Evolutionary conservation across 176 grass and related monocot genomes (phyloP), one percentile per base, ranked within the genome.

Genomic region (Musa schizocarpa): DNA sequence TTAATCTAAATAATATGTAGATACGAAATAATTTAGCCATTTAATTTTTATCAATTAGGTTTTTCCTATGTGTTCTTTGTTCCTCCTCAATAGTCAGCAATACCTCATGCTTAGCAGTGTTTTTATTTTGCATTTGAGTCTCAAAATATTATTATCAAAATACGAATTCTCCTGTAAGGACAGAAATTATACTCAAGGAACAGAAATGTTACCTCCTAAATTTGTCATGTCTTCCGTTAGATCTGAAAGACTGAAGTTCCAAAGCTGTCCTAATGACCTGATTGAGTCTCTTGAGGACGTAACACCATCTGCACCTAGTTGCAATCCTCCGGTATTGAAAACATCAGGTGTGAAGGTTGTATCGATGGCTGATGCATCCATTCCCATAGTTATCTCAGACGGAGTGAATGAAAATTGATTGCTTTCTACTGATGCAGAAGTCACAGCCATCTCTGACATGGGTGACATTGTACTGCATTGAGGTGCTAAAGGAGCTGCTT

Each of bases 161-260:
- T 27, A 13, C 7, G 24, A 13, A 69, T 50, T 50, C 6, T 50
- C 23, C 23, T 50, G n/a, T 8, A 17, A 50, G 23, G 50, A 26
- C 13, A 43, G 1, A 50, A 9, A 20, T 19, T n/a, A 19, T 17
- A 8, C 23, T n/a, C 8, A 8, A 19, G 23, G 17, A 25, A 51
- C 34, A 16, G 19, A 70, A 27, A 63, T 27, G 54, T 78, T 83
- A 99, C 88, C 91, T 87, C 84, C 91, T 81, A 99, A 85, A 77
- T 89, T 94, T 78, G 86, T 86, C 53, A 94, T 85, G 84, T 99
- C 96, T 57, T 85, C 74, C 57, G 91, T 92, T 82, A 99, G 79
- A 88, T 99, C 96, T 63, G 96, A 88, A 74, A 95, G 87, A 77
- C 96, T 92, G 55, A 96, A 96, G 83, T 96, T 99, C 96, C 91